Conservation (phyloP, 1,284 basidiomycete species). For the Puccinia horiana region DNA sequence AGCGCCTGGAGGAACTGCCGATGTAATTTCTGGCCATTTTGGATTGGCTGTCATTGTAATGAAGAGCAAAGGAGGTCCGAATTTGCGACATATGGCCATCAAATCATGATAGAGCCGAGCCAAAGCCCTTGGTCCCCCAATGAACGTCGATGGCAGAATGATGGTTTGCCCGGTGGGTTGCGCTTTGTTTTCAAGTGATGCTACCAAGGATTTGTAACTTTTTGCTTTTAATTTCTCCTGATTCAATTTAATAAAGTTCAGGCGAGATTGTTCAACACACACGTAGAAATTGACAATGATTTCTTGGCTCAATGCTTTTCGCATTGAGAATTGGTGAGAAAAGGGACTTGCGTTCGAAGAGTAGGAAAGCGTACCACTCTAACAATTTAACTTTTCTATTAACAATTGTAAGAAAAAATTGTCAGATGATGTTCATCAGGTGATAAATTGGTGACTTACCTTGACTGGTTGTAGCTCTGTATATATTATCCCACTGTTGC, state of each 20-base stretch:
- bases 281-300: slow-evolving; percentile 4
- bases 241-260: background rate
- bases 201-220: background rate
- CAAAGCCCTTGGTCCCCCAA: too few species aligned
- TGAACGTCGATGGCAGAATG: slow-evolving; percentile 59
- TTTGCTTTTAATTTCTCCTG: background rate
- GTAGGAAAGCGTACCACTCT: background rate
- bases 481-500: background rate
- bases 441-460: background rate
- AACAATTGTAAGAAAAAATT: background rate
- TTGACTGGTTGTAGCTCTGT: background rate
- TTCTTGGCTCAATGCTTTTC: background rate
- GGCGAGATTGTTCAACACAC: background rate
- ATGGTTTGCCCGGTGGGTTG: slow-evolving; percentile 50
- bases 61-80: slow-evolving; percentile 59
- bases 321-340: background rate
- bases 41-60: slow-evolving; percentile 61
- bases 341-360: background rate
- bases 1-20: slow-evolving; percentile 61
- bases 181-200: background rate
- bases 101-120: too few species aligned
- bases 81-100: slow-evolving; percentile 58
- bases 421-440: background rate
- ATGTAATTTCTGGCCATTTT: slow-evolving; percentile 60
- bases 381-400: background rate